These are phyloP conservation scores for Castanospermum australe DNA, from an alignment of 306 rosid genomes.

Conservation along the genomic window DNA sequence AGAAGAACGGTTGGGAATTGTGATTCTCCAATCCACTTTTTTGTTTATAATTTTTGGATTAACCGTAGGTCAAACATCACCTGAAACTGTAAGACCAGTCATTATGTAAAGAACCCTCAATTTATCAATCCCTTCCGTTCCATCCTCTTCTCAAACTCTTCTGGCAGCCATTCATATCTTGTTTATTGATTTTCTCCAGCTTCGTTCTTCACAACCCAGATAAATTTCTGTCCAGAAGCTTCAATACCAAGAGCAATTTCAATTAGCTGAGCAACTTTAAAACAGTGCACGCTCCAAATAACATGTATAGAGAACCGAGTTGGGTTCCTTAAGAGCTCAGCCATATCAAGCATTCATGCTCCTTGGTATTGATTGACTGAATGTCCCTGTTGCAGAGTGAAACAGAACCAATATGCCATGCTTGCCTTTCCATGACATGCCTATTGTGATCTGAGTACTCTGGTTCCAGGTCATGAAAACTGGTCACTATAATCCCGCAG, in stretches of 20 bases:
- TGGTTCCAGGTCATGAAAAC: slow-evolving; percentile 26
- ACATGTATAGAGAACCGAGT: slow-evolving; percentile 32
- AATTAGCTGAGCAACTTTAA: slow-evolving; percentile 21
- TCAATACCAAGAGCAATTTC: slow-evolving; percentile 34
- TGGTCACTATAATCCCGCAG: slow-evolving; percentile 10
- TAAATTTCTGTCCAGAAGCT: slow-evolving; percentile 30
- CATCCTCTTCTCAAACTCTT: slow-evolving; percentile 35
- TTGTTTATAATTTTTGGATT: not conserved
- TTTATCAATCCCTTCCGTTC: slow-evolving; percentile 26
- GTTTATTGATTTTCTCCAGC: not conserved
- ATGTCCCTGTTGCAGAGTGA: not conserved
- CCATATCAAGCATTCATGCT: slow-evolving; percentile 32
- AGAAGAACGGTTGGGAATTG: slow-evolving; percentile 20
- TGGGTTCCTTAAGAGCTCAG: slow-evolving; percentile 24
- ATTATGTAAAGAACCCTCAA: not conserved
- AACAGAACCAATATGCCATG: slow-evolving; percentile 28
- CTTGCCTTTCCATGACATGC: not conserved
- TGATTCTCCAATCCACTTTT: not conserved
- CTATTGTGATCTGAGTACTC: slow-evolving; percentile 19
- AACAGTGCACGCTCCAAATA: not conserved
- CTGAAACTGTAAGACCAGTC: not conserved
- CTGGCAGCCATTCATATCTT: slow-evolving; percentile 26
- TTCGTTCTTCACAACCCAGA: slow-evolving; percentile 41
- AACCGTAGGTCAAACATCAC: not conserved
- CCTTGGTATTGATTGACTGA: not conserved